Evolutionary conservation across 2,329 filamentous ascomycete genomes (phyloP), one percentile per base, ranked within the genome.

Genomic region (Volutella citrinella): DNA sequence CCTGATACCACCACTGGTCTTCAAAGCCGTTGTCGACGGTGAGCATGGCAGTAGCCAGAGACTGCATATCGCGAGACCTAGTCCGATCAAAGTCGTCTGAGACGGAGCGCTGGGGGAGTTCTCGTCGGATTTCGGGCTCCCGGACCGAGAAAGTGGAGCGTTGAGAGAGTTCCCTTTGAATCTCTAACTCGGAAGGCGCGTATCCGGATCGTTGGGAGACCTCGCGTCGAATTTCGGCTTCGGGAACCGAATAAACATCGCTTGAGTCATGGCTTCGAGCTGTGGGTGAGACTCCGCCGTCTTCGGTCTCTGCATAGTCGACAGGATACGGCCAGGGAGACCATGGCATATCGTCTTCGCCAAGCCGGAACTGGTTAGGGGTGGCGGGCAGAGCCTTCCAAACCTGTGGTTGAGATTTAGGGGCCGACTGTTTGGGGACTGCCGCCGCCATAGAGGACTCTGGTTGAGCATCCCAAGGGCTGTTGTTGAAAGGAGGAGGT

Each of bases 21-120:
- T 77, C 73, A 43, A 77, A 76, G 4, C 73, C 73, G 45, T 76
- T 77, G 47, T 77, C 73, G 4, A 77, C 68, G 4, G 73, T 76
- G 59, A 76, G 67, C 64, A 77, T 66, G 22, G 73, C 73, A 5
- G 66, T 64, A 9, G 70, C 72, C 5, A 77, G 57, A 1, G 68
- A 63, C 34, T 69, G 69, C 4, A 76, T 64, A 27, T 75, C 68
- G 15, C 43, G 43, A 7, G 51, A 43, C 18, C 45, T 48, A 6
- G 45, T 44, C 23, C 36, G 35, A 4, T 49, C 45, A 10, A 38
- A 43, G 1, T 64, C 60, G 25, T 70, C 67, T n/a, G 50, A 43
- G 15, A 49, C 43, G 24, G 31, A 27, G 11, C 25, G 29, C 11
- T 27, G 37, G 4, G 39, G 34, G 7, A 32, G 29, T 28, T 42